Evolutionary conservation across 140 eudicot species (phyloP).

Genomic region (Stevia rebaudiana): DNA sequence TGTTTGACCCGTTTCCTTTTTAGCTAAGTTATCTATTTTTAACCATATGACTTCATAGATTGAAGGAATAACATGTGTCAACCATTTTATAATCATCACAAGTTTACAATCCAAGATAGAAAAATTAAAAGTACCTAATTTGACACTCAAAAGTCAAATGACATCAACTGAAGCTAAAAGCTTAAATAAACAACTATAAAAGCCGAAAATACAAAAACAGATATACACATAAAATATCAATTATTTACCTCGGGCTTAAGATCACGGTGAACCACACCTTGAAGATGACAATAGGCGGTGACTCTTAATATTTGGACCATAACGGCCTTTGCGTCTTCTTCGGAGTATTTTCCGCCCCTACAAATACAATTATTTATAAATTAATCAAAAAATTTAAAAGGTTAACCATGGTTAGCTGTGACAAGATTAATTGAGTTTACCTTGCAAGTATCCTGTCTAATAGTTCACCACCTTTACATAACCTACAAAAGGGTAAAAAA

Average conservation of each 20-base stretch:
- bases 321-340: slow-evolving; percentile 92
- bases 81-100: no score
- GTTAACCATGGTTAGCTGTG: neutral
- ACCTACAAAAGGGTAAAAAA: slow-evolving; percentile 44
- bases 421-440: slow-evolving; percentile 31
- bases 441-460: slow-evolving; percentile 86
- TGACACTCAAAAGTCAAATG: slow-evolving; percentile 6
- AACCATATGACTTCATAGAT: neutral
- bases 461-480: slow-evolving; percentile 96
- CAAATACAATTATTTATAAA: slow-evolving; percentile 18
- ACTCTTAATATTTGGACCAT: slow-evolving; percentile 90
- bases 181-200: slow-evolving; percentile 1
- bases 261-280: slow-evolving; percentile 99
- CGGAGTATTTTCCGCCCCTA: slow-evolving; percentile 98
- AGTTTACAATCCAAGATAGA: no score
- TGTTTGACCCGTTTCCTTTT: neutral
- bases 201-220: slow-evolving; percentile 6
- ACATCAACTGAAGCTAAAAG: neutral
- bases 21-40: neutral
- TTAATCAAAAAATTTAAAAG: neutral
- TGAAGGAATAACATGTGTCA: neutral
- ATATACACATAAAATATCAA: neutral
- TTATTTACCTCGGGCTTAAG: slow-evolving; percentile 89
- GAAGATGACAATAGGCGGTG: slow-evolving; percentile 91
- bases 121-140: neutral